Percentiles rank a stretch among this genome's conserved stretches.
Evolutionary conservation across 768 basidiomycete genomes (phyloP).

Genomic region (Lactifluus subvellereus): DNA sequence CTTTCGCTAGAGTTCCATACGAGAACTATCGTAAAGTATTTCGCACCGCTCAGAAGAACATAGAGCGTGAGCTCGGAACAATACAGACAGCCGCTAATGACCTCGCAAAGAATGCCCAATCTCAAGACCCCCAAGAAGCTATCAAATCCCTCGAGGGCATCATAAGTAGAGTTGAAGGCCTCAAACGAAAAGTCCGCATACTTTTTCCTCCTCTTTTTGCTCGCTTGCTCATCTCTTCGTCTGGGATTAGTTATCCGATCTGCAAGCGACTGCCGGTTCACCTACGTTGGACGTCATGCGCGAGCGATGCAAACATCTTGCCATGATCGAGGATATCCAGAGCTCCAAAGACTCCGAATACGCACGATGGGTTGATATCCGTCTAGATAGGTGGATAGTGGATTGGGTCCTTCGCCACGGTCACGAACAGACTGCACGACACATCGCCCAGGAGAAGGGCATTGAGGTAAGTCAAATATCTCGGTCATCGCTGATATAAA

Average conservation of each 20-base stretch:
- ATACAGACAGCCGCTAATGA: slow-evolving; percentile 55
- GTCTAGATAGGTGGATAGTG: slow-evolving; percentile 85
- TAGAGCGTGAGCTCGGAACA: slow-evolving; percentile 70
- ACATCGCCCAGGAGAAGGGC: slow-evolving; percentile 66
- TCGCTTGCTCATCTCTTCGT: slow-evolving; percentile 5
- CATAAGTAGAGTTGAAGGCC: slow-evolving; percentile 66
- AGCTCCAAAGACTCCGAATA: slow-evolving; percentile 51
- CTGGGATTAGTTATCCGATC: slow-evolving; percentile 41
- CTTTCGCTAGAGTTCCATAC: slow-evolving; percentile 77
- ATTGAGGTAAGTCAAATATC: slow-evolving; percentile 57
- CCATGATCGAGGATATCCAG: slow-evolving; percentile 52
- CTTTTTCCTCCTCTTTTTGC: background rate
- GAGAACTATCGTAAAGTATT: slow-evolving; percentile 89
- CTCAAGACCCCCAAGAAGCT: slow-evolving; percentile 44
- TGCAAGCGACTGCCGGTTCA: slow-evolving; percentile 41
- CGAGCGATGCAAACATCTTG: slow-evolving; percentile 69
- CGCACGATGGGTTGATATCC: slow-evolving; percentile 69
- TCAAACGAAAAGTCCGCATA: slow-evolving; percentile 78
- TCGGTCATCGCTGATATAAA: background rate
- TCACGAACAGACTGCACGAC: slow-evolving; percentile 68
- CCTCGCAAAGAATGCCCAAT: slow-evolving; percentile 43
- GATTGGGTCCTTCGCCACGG: slow-evolving; percentile 87
- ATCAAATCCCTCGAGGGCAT: slow-evolving; percentile 63
- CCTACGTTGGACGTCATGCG: slow-evolving; percentile 70
- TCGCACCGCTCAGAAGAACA: slow-evolving; percentile 70